These are phyloP conservation scores for Silene noctiflora DNA, from an alignment of 179 eudicot species.

Conservation along the genomic window DNA sequence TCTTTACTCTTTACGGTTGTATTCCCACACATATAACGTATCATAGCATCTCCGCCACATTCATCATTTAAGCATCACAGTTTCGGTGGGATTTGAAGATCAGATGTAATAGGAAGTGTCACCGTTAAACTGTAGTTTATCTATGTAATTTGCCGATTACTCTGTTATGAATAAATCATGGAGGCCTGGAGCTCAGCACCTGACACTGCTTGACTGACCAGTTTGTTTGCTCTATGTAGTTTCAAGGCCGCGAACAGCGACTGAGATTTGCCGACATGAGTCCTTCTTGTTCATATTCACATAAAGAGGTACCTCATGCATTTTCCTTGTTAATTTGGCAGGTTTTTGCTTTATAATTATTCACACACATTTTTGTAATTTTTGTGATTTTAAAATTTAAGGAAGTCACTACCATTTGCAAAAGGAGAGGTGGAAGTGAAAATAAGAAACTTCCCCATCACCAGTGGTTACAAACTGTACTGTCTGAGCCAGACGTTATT, in stretches of 20 bases:
- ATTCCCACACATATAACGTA: background rate
- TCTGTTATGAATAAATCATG: background rate
- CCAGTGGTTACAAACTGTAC: slow-evolving; percentile 88
- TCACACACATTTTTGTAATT: background rate
- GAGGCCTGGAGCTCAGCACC: background rate
- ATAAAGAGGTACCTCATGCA: slow-evolving; percentile 63
- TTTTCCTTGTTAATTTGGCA: slow-evolving; percentile 12
- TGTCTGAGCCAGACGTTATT: slow-evolving; percentile 77
- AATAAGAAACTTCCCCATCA: slow-evolving; percentile 51
- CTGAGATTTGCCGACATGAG: slow-evolving; percentile 81
- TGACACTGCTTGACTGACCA: slow-evolving; percentile 3
- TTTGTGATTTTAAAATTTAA: slow-evolving; percentile 25
- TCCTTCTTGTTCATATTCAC: slow-evolving; percentile 75
- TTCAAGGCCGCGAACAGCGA: slow-evolving; percentile 59
- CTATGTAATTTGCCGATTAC: too few relatives aligned
- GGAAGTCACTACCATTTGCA: slow-evolving; percentile 74
- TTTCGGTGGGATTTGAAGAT: background rate
- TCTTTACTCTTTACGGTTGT: background rate
- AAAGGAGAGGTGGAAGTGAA: slow-evolving; percentile 95
- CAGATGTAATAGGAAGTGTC: background rate
- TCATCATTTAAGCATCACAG: background rate
- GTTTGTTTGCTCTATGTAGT: slow-evolving; percentile 36
- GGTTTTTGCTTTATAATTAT: background rate
- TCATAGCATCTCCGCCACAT: background rate
- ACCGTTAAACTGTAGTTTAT: background rate